Percentiles rank a stretch among this genome's conserved stretches.
phyloP scores from a whole-genome alignment of 345 rosid genomes.

The Gossypium rotundifolium region DNA sequence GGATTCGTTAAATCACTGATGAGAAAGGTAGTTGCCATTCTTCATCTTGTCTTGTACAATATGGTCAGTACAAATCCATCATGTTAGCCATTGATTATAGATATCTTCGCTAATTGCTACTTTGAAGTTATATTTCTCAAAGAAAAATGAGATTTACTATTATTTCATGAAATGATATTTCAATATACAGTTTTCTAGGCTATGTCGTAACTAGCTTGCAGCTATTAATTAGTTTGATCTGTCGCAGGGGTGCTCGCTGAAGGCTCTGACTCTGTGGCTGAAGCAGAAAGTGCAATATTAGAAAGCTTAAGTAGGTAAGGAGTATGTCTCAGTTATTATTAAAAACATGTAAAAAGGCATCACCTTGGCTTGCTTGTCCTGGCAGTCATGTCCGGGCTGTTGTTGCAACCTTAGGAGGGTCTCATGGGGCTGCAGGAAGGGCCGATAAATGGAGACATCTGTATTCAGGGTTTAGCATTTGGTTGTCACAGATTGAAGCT shows the following conservation, averaged over 20 bases:
- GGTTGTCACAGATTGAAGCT: slow-evolving; percentile 81
- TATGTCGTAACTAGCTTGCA: slow-evolving; percentile 17
- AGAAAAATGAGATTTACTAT: not conserved
- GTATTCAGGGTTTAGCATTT: slow-evolving; percentile 76
- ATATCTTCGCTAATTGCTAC: not conserved
- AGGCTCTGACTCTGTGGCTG: slow-evolving; percentile 59
- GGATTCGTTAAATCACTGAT: not conserved
- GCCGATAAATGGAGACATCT: slow-evolving; percentile 70
- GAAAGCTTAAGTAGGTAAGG: slow-evolving; percentile 82
- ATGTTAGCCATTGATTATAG: not conserved
- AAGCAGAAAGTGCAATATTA: slow-evolving; percentile 55
- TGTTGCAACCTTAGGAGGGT: slow-evolving; percentile 82
- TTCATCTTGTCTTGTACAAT: not conserved
- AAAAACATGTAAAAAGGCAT: not conserved
- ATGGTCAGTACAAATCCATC: not conserved
- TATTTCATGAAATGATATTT: not conserved
- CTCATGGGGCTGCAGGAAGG: slow-evolving; percentile 64
- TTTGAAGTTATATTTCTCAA: not conserved
- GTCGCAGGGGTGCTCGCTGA: slow-evolving; percentile 61
- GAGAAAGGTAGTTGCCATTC: not conserved
- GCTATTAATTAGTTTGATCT: slow-evolving; percentile 27
- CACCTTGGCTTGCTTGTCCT: slow-evolving; percentile 5
- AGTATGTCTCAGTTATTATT: not conserved
- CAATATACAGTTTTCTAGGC: not conserved
- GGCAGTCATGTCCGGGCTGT: slow-evolving; percentile 83